Conservation (phyloP, 2,329 filamentous ascomycete genomes). For the Curvularia sp. region DNA sequence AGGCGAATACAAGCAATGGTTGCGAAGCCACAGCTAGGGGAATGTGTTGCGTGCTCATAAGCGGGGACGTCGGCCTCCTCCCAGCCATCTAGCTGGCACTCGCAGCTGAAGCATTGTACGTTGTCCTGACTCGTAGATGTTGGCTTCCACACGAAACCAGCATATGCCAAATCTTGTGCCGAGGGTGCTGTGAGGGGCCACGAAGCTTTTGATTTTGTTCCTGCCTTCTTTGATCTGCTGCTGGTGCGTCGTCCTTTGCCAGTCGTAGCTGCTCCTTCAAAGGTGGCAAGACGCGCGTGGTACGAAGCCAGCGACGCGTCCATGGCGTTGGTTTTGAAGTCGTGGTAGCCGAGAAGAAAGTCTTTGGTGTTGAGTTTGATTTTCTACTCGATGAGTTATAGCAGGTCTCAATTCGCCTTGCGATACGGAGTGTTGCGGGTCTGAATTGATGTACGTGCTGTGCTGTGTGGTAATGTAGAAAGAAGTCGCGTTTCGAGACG, state of each 20-base stretch:
- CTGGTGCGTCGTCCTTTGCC: constrained; percentile 74
- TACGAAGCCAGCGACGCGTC: constrained; percentile 64
- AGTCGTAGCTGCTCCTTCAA: constrained; percentile 67
- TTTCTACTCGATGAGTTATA: constrained; percentile 2
- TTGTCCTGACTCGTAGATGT: constrained; percentile 81
- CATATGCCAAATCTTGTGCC: constrained; percentile 79
- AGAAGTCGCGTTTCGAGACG: constrained; percentile 23
- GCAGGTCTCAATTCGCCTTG: neutral
- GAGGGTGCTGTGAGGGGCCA: constrained; percentile 82
- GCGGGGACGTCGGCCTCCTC: constrained; percentile 84
- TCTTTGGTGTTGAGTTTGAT: constrained; percentile 1
- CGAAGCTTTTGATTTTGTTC: constrained; percentile 46
- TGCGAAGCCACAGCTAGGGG: constrained; percentile 85
- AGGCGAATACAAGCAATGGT: constrained; percentile 64
- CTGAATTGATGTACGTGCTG: constrained; percentile 8
- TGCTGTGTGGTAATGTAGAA: constrained; percentile 12
- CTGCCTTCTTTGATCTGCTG: constrained; percentile 63
- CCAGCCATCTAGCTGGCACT: constrained; percentile 88
- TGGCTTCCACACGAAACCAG: constrained; percentile 90
- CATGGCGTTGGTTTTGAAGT: constrained; percentile 27
- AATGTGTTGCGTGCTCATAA: constrained; percentile 84
- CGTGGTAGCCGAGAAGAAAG: neutral
- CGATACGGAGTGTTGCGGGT: constrained; percentile 9
- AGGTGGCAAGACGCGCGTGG: constrained; percentile 81
- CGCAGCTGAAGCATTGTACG: constrained; percentile 86